These are phyloP conservation scores for Batkoa obscura DNA, from an alignment of 371 early-diverging fungal species.

Conservation along the genomic window DNA sequence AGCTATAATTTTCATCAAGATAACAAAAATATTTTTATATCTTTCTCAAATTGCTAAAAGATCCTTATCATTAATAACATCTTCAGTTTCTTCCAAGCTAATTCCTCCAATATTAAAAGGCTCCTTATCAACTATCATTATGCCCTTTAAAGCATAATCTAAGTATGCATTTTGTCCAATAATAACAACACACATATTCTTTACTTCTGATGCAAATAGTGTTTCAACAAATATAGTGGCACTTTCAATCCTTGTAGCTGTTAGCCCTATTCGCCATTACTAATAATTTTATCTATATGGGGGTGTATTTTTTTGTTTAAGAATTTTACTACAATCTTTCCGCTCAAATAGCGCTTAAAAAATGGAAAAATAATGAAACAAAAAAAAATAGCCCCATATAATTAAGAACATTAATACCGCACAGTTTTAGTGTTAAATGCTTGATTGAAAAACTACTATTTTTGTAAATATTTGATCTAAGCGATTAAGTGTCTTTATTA, in stretches of 20 bases:
- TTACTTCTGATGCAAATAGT: neutral
- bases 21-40: no score
- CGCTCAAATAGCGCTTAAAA: no score
- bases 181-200: neutral
- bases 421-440: neutral
- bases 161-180: neutral
- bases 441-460: neutral
- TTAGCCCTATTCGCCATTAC: neutral
- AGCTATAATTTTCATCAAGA: no score
- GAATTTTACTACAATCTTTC: no score
- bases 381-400: no score
- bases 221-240: neutral
- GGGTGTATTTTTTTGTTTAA: no score
- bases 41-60: no score
- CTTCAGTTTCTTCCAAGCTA: no score
- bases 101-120: neutral
- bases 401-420: neutral
- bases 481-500: no score
- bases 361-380: no score
- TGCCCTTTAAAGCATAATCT: neutral
- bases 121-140: neutral
- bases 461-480: no score
- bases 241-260: neutral
- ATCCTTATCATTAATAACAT: no score
- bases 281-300: neutral